Base-by-base conservation (phyloP, 306 rosid genomes). In the Fragaria iinumae region DNA sequence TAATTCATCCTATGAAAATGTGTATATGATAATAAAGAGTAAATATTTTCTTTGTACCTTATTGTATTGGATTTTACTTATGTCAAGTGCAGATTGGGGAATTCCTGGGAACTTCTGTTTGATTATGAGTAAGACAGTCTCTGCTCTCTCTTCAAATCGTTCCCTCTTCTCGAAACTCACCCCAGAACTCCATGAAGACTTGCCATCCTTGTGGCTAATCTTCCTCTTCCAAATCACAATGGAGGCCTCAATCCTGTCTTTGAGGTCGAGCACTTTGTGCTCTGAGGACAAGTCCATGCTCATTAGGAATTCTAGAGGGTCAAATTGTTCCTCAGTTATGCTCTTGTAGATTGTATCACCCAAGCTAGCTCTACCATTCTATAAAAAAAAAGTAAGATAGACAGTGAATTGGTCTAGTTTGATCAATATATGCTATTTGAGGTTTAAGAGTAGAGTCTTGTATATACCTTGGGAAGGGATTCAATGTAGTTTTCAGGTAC, bases 221-320 rank as follows among this genome's bases (percentile, higher is more conserved):
- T 96, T 96, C 80, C 98, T 88, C 88, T 75, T 87, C 99, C 98
- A 96, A 81, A 96, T 96, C 60, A 89, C 93, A 75, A 92, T 88
- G 48, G 98, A 91, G 23, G 97, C 98, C 87, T 93, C 98, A 32
- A 93, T 88, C 80, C 90, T 83, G 77, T 93, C 89, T 86, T 91
- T 91, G 20, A 93, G 91, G 84, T 93, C 97, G 64, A 89, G 83
- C 25, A 93, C 91, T 79, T 90, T 93, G 86, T 93, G 93, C 45
- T 93, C 98, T 5, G 97, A 87, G 12, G 97, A 81, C 82, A 91
- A 56, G 80, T 93, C 97, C 89, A 86, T 83, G 50, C 85, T 72
- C 66, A 83, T 76, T 55, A 93, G 87, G 80, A 91, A 89, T 67
- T 88, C 89, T 73, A 80, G 83, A 3, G 97, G 91, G 81, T 89